These are phyloP conservation scores for Auricularia sp. DNA, from an alignment of 768 basidiomycete genomes.

Conservation along the genomic window DNA sequence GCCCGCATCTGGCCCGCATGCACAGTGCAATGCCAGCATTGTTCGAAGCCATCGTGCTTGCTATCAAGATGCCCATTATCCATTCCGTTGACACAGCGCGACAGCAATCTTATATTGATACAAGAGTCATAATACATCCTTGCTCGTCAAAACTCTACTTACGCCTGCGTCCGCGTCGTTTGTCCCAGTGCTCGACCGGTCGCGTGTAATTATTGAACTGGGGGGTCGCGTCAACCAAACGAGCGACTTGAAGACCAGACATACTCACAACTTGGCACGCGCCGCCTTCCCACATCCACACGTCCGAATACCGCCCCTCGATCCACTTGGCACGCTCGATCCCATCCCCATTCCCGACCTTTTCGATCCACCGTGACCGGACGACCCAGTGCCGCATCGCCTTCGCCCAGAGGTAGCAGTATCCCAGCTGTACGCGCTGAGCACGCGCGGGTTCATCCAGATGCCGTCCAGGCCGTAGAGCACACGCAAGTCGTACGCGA, in stretches of 20 bases:
- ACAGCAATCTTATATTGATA: too few relatives aligned
- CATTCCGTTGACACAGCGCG: too few relatives aligned
- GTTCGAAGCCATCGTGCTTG: too few relatives aligned
- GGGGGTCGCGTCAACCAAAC: neutral
- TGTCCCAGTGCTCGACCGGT: neutral
- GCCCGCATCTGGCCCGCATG: too few relatives aligned
- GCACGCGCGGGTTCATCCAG: conserved; percentile 30
- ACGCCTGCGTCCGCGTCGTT: too few relatives aligned
- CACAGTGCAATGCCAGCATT: too few relatives aligned
- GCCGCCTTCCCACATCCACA: conserved; percentile 26
- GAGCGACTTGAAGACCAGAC: neutral
- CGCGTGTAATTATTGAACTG: neutral
- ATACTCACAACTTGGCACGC: conserved; percentile 18
- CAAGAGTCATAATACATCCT: too few relatives aligned
- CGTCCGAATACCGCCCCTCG: conserved; percentile 22
- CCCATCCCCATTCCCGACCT: conserved; percentile 26
- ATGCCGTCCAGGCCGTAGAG: conserved; percentile 28
- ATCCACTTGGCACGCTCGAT: conserved; percentile 27
- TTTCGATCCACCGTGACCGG: conserved; percentile 30
- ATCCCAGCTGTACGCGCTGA: conserved; percentile 26
- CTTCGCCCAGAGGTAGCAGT: conserved; percentile 11
- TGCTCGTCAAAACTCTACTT: too few relatives aligned
- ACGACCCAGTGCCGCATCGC: conserved; percentile 27
- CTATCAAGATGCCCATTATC: too few relatives aligned
- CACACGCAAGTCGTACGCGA: conserved; percentile 31